phyloP scores from a whole-genome alignment of 1,284 basidiomycete genomes.

The Pseudozyma tsukubaensis region DNA sequence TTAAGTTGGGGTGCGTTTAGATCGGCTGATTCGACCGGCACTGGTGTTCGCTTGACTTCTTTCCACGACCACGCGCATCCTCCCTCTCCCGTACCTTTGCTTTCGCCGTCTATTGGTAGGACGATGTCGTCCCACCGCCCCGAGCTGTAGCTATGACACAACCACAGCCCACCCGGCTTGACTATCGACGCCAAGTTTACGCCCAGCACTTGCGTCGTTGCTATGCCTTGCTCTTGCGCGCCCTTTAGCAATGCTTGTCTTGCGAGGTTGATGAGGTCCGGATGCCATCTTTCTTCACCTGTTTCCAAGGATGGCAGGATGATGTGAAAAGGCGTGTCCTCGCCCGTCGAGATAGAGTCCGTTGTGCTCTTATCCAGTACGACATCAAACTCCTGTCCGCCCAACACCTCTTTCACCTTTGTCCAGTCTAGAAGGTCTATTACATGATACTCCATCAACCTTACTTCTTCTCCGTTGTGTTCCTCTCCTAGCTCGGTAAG shows the following conservation, averaged over 20 bases:
- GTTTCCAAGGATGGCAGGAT: not conserved
- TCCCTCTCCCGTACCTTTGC: not conserved
- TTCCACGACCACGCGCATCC: constrained; percentile 17
- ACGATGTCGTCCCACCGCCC: constrained; percentile 31
- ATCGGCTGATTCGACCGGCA: constrained; percentile 14
- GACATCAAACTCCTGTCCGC: constrained; percentile 20
- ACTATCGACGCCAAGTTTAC: constrained; percentile 11
- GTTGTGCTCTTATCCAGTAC: constrained; percentile 51
- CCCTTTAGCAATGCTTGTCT: too few species aligned
- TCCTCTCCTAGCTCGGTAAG: constrained; percentile 2
- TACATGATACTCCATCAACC: constrained; percentile 27
- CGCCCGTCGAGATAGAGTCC: constrained; percentile 40
- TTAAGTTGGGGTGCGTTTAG: constrained; percentile 28
- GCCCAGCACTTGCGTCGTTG: constrained; percentile 27
- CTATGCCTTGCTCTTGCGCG: constrained; percentile 1
- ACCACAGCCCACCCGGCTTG: constrained; percentile 9
- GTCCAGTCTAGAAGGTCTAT: constrained; percentile 31
- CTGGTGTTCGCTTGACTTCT: not conserved
- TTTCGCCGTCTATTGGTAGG: too few species aligned
- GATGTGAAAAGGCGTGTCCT: constrained; percentile 10
- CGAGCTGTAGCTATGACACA: constrained; percentile 44
- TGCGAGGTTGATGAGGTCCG: not conserved
- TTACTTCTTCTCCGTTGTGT: not conserved
- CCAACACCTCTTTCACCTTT: not conserved
- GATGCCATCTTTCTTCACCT: not conserved